A percentile compares a stretch with the other conserved stretches of the same genome.
Evolutionary conservation across 2,329 filamentous ascomycete species (phyloP).

Genomic region (Ophiocordyceps robertsii): DNA sequence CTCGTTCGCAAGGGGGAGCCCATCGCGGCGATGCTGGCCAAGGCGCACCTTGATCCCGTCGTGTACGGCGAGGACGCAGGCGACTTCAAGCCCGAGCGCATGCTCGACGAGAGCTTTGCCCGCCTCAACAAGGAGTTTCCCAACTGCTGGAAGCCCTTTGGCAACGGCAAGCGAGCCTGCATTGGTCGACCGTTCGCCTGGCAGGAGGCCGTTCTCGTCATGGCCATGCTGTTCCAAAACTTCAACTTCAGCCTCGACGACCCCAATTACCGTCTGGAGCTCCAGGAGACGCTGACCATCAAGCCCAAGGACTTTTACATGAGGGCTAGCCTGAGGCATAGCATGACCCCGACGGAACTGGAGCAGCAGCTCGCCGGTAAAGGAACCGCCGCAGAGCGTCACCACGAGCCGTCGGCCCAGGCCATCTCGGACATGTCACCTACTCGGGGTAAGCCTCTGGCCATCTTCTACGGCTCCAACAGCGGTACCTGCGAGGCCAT

Average conservation of each 20-base stretch:
- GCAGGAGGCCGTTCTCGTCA: constrained; percentile 54
- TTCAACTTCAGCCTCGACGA: constrained; percentile 55
- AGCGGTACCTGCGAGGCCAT: constrained; percentile 62
- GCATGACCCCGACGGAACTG: constrained; percentile 29
- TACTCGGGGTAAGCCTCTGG: constrained; percentile 30
- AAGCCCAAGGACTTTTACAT: constrained; percentile 53
- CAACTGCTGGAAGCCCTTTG: constrained; percentile 61
- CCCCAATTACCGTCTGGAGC: constrained; percentile 41
- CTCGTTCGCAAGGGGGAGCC: constrained; percentile 36
- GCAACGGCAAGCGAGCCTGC: constrained; percentile 56
- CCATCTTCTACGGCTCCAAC: constrained; percentile 63
- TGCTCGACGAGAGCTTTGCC: constrained; percentile 56
- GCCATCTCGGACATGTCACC: not conserved
- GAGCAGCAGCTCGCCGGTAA: constrained; percentile 28
- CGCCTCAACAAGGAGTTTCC: constrained; percentile 45
- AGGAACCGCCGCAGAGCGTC: constrained; percentile 5
- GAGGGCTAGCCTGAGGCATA: constrained; percentile 39
- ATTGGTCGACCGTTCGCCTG: constrained; percentile 63
- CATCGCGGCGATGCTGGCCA: constrained; percentile 34
- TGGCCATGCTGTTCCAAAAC: constrained; percentile 54
- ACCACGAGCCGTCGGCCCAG: constrained; percentile 1
- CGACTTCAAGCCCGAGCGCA: constrained; percentile 57
- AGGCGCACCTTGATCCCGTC: constrained; percentile 46
- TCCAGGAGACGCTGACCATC: constrained; percentile 44
- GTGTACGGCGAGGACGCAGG: constrained; percentile 53